Evolutionary conservation across 225 moss, liverwort and hornwort genomes (phyloP), one percentile per base, ranked within the genome.

Genomic region (Pleurozium schreberi): DNA sequence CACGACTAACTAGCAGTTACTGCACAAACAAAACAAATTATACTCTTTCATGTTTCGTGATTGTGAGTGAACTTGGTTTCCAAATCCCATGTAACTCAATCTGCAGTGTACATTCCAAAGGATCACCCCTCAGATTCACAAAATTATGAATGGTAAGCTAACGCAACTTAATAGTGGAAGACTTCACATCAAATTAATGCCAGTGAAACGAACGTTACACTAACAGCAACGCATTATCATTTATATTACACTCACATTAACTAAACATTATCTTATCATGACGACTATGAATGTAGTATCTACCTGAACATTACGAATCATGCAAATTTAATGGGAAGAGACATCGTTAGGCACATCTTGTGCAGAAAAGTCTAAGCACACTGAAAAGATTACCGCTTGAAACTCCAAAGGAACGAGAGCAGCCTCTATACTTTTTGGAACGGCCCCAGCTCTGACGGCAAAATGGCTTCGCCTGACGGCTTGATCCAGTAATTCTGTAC

Each of bases 361-460:
- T 69, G 75, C 43, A 69, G 59, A 30, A 62, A 88, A 52, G 7
- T 83, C 36, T 49, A 43, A 83, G 43, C 42, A 83, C 38, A n/a
- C 64, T 83, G 60, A 87, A 75, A 62, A 81, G 38, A 75, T 90
- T 91, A 93, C 94, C 91, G 83, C 79, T 80, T 91, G 91, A 68
- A 91, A 88, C 66, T 82, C 91, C 86, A 83, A 22, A 71, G 90
- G 87, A 59, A 80, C 82, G 55, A 73, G 86, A 86, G 86, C 84
- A 86, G 86, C 68, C 83, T 91, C 90, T 33, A 76, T 17, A 36
- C 87, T 90, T 73, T 86, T 91, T 31, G 87, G 91, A 79, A 66
- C 55, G 47, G 81, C 81, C 63, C 76, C 73, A 58, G 84, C 86
- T 64, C 87, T 86, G 79, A 67, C 77, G 34, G 20, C 12, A 71